phyloP scores from a whole-genome alignment of 768 basidiomycete species.

The Mycena chlorophos region DNA sequence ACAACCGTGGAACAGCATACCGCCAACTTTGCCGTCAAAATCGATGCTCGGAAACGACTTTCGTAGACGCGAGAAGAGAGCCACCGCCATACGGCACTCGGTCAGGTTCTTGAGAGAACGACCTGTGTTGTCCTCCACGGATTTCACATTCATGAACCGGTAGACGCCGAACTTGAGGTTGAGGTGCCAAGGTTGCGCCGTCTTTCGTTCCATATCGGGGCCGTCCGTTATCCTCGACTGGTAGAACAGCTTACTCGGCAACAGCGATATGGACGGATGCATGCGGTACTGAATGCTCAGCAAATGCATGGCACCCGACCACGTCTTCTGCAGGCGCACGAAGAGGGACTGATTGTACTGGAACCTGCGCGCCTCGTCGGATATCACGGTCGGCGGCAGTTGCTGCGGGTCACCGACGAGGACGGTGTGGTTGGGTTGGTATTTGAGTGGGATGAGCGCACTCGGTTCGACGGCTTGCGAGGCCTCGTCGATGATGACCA shows the following conservation, averaged over 20 bases:
- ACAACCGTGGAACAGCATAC: slow-evolving; percentile 33
- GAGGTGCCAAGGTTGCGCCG: slow-evolving; percentile 82
- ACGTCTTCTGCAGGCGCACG: slow-evolving; percentile 80
- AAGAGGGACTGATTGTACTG: slow-evolving; percentile 92
- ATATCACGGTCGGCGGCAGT: slow-evolving; percentile 83
- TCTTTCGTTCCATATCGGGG: slow-evolving; percentile 83
- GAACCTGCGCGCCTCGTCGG: slow-evolving; percentile 57
- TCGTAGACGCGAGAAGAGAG: slow-evolving; percentile 71
- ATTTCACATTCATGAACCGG: slow-evolving; percentile 83
- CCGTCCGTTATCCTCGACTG: slow-evolving; percentile 78
- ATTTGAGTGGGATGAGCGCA: slow-evolving; percentile 93
- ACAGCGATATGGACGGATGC: slow-evolving; percentile 91
- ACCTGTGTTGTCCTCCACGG: slow-evolving; percentile 63
- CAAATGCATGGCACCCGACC: slow-evolving; percentile 84
- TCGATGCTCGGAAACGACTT: slow-evolving; percentile 58
- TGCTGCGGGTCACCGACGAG: slow-evolving; percentile 97
- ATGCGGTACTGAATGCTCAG: slow-evolving; percentile 99
- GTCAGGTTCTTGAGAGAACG: slow-evolving; percentile 75
- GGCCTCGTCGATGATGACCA: slow-evolving; percentile 97
- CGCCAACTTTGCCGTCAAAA: slow-evolving; percentile 43
- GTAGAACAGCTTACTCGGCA: slow-evolving; percentile 91
- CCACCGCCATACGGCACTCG: slow-evolving; percentile 75
- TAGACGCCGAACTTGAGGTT: slow-evolving; percentile 80
- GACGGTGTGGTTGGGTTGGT: slow-evolving; percentile 76
- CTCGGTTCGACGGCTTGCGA: slow-evolving; percentile 96